Conservation (phyloP, 2,329 filamentous ascomycete genomes). For the Cladosporium sp. region DNA sequence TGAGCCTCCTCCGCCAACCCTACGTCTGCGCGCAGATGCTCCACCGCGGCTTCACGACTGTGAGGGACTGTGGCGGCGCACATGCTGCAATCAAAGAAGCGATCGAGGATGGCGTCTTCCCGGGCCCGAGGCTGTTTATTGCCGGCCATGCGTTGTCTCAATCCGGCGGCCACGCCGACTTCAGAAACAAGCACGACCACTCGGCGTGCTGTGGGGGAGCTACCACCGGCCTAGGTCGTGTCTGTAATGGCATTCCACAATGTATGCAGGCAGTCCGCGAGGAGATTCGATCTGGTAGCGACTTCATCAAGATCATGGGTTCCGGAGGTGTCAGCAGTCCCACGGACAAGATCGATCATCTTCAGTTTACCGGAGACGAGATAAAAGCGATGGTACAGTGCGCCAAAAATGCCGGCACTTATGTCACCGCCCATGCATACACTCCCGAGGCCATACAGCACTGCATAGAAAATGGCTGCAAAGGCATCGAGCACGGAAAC, state of each 20-base stretch:
- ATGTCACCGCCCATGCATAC: slow-evolving; percentile 51
- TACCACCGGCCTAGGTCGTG: slow-evolving; percentile 31
- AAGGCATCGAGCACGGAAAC: slow-evolving; percentile 53
- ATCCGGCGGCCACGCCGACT: slow-evolving; percentile 50
- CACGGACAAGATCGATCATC: slow-evolving; percentile 45
- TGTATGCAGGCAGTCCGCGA: slow-evolving; percentile 45
- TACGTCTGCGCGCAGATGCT: slow-evolving; percentile 46
- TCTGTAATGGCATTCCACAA: slow-evolving; percentile 47
- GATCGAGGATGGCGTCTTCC: slow-evolving; percentile 47
- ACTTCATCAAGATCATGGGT: slow-evolving; percentile 56
- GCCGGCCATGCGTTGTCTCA: slow-evolving; percentile 46
- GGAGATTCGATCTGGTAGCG: slow-evolving; percentile 47
- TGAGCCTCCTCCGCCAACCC: slow-evolving; percentile 29
- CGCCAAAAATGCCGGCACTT: slow-evolving; percentile 41
- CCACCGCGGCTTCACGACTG: slow-evolving; percentile 48
- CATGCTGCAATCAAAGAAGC: slow-evolving; percentile 47
- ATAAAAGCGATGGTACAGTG: slow-evolving; percentile 46
- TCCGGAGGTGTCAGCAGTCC: slow-evolving; percentile 49
- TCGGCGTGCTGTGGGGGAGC: slow-evolving; percentile 40
- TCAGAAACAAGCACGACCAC: slow-evolving; percentile 37
- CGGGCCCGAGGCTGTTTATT: slow-evolving; percentile 49
- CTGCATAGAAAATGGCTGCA: slow-evolving; percentile 46
- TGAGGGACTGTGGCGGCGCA: slow-evolving; percentile 51
- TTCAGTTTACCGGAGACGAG: slow-evolving; percentile 51
- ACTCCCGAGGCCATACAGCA: slow-evolving; percentile 47